A percentile compares a stretch with the other conserved stretches of the same genome.
phyloP scores from a whole-genome alignment of 768 basidiomycete genomes.

The Amylocystis lapponica region DNA sequence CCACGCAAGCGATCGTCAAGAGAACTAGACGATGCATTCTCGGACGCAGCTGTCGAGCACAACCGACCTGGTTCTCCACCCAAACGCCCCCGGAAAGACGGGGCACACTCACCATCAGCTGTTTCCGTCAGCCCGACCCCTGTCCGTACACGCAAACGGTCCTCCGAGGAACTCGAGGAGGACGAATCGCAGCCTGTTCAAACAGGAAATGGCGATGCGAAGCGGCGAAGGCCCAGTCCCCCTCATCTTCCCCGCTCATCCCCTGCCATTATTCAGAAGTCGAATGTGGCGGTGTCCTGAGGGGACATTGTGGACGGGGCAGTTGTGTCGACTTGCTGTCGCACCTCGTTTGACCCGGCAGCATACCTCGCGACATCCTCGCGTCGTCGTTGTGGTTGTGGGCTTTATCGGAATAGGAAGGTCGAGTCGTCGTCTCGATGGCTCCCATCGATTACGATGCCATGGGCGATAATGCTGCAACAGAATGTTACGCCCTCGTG shows the following conservation, averaged over 20 bases:
- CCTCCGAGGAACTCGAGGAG: conserved; percentile 24
- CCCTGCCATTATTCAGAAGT: too few species aligned
- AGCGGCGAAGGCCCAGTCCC: conserved; percentile 1
- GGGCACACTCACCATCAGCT: conserved; percentile 9
- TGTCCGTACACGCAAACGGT: conserved; percentile 17
- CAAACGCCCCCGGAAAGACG: conserved; percentile 31
- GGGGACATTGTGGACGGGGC: too few species aligned
- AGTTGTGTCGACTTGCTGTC: too few species aligned
- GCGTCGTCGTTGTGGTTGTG: too few species aligned
- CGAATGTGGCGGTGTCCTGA: too few species aligned
- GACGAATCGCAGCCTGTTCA: conserved; percentile 1
- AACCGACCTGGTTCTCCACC: conserved; percentile 30
- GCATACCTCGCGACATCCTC: too few species aligned
- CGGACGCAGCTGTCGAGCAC: not conserved
- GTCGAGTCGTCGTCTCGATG: too few species aligned
- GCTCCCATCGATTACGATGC: too few species aligned
- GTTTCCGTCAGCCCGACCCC: conserved; percentile 1
- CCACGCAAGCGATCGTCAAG: conserved; percentile 33
- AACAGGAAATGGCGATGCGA: conserved; percentile 8
- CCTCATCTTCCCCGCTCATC: not conserved
- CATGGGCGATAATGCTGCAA: too few species aligned
- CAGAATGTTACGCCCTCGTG: too few species aligned
- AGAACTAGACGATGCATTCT: conserved; percentile 28
- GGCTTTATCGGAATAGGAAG: too few species aligned
- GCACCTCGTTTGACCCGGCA: too few species aligned